A percentile compares a stretch with the other conserved stretches of the same genome.
Evolutionary conservation across 306 rosid species (phyloP).

Genomic region (Malus fusca): DNA sequence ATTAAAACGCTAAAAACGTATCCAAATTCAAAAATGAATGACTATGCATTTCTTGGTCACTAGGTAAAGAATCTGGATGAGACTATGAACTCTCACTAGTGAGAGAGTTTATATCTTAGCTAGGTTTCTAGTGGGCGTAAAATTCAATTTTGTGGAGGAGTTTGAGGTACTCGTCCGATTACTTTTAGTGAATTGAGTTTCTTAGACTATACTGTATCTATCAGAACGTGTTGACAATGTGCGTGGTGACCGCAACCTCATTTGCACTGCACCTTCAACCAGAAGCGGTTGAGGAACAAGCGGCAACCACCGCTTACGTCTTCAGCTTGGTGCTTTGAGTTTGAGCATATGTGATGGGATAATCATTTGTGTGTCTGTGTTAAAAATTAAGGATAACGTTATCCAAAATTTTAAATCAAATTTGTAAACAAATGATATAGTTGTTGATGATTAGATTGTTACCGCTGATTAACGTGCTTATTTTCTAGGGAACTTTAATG

Average conservation of each 20-base stretch:
- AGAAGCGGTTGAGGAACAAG: conserved; percentile 70
- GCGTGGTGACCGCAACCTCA: conserved; percentile 93
- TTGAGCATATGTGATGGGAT: too few species aligned
- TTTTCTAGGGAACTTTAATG: too few species aligned
- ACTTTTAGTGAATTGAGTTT: neutral
- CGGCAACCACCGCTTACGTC: conserved; percentile 73
- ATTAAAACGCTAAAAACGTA: neutral
- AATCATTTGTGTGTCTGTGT: too few species aligned
- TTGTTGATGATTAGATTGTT: too few species aligned
- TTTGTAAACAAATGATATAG: too few species aligned
- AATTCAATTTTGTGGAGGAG: conserved; percentile 75
- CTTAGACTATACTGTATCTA: conserved; percentile 14
- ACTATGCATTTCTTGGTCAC: neutral
- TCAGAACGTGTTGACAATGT: conserved; percentile 73
- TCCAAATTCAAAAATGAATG: neutral
- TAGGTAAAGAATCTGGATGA: too few species aligned
- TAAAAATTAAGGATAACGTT: too few species aligned
- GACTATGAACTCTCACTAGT: neutral
- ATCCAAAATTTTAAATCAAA: too few species aligned
- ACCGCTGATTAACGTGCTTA: too few species aligned
- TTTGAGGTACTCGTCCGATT: conserved; percentile 54
- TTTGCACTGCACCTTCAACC: conserved; percentile 78
- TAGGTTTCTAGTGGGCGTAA: neutral
- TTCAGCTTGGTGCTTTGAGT: neutral
- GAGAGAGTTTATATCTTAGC: neutral